Evolutionary conservation across 2,329 filamentous ascomycete species (phyloP), one percentile per base, ranked within the genome.

Genomic region (Fusarium anguioides): DNA sequence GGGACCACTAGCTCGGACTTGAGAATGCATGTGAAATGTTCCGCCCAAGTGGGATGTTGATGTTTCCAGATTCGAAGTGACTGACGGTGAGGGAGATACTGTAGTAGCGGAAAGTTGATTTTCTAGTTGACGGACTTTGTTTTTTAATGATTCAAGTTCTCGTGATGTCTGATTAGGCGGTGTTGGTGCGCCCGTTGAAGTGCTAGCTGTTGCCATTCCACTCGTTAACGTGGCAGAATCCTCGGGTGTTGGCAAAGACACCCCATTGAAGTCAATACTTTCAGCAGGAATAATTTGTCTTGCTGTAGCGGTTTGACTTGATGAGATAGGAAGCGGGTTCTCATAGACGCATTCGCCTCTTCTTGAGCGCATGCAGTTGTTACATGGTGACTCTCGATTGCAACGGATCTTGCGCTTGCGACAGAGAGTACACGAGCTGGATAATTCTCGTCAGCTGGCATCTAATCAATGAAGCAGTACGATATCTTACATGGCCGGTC

Each of bases 371-470:
- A 78, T 55, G 48, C 81, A 83, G 57, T 81, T 81, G 57, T 72
- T 75, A 58, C 81, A 83, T 0, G 81, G 81, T 5, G 65, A 66
- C 23, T 78, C 74, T 29, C 79, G 75, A 53, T 83, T 77, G 53
- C 81, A 83, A n/a, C 77, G 74, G 17, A 82, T 77, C 61, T 83
- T 83, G 47, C 81, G 79, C n/a, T 73, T 75, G 11, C 81, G 74
- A 56, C 81, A 83, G 8, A 80, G 73, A 10, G 75, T 72, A 56
- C 81, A 83, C 2, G 81, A 79, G 8, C 81, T 80, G 33, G 8
- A 18, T 5, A 2, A 12, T 17, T 18, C 15, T 27, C 9, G 18
- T 54, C 8, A 24, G 20, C 21, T 9, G 5, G 11, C 6, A 3
- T 12, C 12, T 2, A 3, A 11, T 17, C 4, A 33, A 7, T 14